phyloP scores from a whole-genome alignment of 768 basidiomycete species.

The Obba rivulosa region DNA sequence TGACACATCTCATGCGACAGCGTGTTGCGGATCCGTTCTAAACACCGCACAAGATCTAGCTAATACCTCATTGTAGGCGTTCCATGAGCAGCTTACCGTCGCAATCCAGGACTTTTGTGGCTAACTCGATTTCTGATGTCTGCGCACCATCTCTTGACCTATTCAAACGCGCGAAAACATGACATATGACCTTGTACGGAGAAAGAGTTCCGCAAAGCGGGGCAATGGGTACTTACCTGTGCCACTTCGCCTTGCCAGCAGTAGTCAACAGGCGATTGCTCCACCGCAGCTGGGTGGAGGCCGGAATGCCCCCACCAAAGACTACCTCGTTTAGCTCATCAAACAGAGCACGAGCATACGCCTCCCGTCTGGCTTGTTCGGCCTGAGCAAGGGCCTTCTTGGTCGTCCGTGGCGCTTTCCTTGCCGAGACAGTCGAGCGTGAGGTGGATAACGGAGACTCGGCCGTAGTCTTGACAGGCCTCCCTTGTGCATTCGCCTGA shows the following conservation, averaged over 20 bases:
- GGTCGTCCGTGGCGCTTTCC: constrained; percentile 17
- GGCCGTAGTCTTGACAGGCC: neutral
- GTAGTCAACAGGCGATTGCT: constrained; percentile 61
- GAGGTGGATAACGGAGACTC: constrained; percentile 2
- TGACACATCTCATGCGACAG: constrained; percentile 93
- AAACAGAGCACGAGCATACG: constrained; percentile 58
- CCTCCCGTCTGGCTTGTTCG: constrained; percentile 39
- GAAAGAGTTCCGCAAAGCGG: neutral
- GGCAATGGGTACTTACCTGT: constrained; percentile 34
- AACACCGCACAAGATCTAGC: neutral
- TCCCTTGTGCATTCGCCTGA: too few species aligned
- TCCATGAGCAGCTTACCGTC: constrained; percentile 45
- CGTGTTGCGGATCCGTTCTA: constrained; percentile 78
- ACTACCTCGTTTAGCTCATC: constrained; percentile 51
- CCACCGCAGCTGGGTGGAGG: constrained; percentile 56
- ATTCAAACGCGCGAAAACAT: neutral
- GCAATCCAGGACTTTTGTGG: constrained; percentile 73
- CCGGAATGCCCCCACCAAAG: constrained; percentile 51
- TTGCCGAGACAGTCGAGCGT: neutral
- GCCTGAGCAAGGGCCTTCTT: constrained; percentile 40
- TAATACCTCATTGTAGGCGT: neutral
- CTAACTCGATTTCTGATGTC: constrained; percentile 67
- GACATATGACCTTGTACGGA: neutral
- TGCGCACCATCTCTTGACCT: constrained; percentile 57
- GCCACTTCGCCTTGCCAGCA: constrained; percentile 66